A percentile compares a stretch with the other conserved stretches of the same genome.
phyloP scores from a whole-genome alignment of 306 rosid genomes.

The Coriaria nepalensis region DNA sequence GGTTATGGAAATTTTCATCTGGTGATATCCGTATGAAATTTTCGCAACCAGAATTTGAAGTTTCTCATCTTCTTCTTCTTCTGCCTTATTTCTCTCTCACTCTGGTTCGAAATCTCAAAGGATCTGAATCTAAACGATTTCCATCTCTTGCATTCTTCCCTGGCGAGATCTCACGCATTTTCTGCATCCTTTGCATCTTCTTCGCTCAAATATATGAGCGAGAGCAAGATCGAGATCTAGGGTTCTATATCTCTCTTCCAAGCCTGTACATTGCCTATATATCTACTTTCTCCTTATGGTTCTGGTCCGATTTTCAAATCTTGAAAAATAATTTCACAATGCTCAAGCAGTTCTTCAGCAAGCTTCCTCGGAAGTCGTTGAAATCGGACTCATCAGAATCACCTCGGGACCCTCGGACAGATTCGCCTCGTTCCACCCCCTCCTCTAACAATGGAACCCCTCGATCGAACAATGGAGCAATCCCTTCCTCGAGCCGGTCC shows the following conservation, averaged over 20 bases:
- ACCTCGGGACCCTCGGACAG: constrained; percentile 17
- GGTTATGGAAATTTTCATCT: too few relatives aligned
- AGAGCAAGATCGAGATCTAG: constrained; percentile 51
- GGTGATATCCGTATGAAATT: too few relatives aligned
- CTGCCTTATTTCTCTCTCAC: not conserved
- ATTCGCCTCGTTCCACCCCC: constrained; percentile 35
- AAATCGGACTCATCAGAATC: constrained; percentile 54
- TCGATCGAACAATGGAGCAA: constrained; percentile 26
- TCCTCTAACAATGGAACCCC: constrained; percentile 15
- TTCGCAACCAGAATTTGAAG: not conserved
- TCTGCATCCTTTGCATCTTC: constrained; percentile 9
- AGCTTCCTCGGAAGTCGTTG: constrained; percentile 60
- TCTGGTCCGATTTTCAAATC: constrained; percentile 21
- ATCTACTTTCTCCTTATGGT: constrained; percentile 24
- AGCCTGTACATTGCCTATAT: constrained; percentile 5
- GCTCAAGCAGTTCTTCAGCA: constrained; percentile 84
- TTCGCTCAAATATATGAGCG: constrained; percentile 20
- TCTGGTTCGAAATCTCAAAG: constrained; percentile 6
- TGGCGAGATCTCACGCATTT: constrained; percentile 18
- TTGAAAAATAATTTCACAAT: constrained; percentile 29
- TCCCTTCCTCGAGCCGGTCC: constrained; percentile 17
- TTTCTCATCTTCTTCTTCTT: not conserved
- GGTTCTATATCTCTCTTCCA: constrained; percentile 28
- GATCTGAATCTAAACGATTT: constrained; percentile 29
- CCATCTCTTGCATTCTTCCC: constrained; percentile 10